phyloP scores from a whole-genome alignment of 2,329 filamentous ascomycete species.

The Anthostomella pinea region DNA sequence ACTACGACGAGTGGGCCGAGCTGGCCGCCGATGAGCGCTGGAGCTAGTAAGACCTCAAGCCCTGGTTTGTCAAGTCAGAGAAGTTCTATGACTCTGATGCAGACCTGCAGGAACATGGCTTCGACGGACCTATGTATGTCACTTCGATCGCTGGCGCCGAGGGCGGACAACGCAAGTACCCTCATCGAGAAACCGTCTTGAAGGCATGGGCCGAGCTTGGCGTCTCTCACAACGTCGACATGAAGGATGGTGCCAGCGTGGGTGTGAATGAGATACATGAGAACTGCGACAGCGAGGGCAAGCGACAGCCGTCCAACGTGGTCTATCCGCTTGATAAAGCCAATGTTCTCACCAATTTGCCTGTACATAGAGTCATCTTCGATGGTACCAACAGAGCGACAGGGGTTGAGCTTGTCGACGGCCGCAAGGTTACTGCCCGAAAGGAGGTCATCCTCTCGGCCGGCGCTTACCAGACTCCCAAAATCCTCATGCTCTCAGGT shows the following conservation, averaged over 20 bases:
- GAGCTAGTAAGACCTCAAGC: constrained; percentile 43
- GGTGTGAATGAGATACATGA: constrained; percentile 33
- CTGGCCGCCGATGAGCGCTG: constrained; percentile 31
- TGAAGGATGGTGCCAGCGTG: constrained; percentile 29
- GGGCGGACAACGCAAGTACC: constrained; percentile 30
- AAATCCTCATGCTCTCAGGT: constrained; percentile 35
- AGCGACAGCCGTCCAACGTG: constrained; percentile 19
- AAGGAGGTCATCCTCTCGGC: constrained; percentile 33
- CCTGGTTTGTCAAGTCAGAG: constrained; percentile 42
- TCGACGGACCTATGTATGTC: constrained; percentile 26
- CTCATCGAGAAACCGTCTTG: constrained; percentile 28
- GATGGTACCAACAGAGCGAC: constrained; percentile 30
- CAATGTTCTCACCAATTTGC: constrained; percentile 18
- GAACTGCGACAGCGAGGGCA: constrained; percentile 19
- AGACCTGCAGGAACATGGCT: constrained; percentile 25
- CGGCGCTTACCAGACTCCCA: constrained; percentile 31
- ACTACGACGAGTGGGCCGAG: constrained; percentile 26
- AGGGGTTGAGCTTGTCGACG: constrained; percentile 40
- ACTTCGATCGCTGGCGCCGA: constrained; percentile 20
- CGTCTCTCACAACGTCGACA: constrained; percentile 24
- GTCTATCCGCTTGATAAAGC: constrained; percentile 20
- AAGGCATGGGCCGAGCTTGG: constrained; percentile 33
- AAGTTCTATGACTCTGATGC: constrained; percentile 28
- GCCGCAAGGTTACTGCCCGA: constrained; percentile 24
- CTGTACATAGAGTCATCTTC: constrained; percentile 6